These are phyloP conservation scores for Eragrostis curvula DNA, from an alignment of 176 grass and related monocot species.

Conservation along the genomic window DNA sequence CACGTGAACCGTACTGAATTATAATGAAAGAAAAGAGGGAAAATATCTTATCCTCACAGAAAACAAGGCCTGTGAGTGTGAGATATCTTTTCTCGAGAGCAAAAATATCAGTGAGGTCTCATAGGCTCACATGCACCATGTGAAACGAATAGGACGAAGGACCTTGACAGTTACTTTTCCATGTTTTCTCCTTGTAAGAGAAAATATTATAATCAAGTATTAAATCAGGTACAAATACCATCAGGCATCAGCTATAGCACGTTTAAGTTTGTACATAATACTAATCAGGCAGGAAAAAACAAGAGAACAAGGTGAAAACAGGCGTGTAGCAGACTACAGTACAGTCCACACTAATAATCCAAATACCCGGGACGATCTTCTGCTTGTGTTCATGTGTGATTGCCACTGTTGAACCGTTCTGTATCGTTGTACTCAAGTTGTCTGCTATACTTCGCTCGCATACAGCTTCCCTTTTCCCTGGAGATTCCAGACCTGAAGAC, in stretches of 20 bases:
- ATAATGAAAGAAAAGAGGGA: too few species aligned
- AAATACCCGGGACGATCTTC: neutral
- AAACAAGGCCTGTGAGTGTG: neutral
- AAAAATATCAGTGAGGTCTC: neutral
- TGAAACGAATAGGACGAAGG: neutral
- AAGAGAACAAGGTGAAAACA: neutral
- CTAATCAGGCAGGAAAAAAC: neutral
- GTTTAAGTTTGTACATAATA: neutral
- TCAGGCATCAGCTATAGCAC: neutral
- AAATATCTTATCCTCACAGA: neutral
- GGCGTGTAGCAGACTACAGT: neutral
- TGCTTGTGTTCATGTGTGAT: neutral
- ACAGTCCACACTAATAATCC: neutral
- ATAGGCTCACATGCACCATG: neutral
- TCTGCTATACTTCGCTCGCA: neutral
- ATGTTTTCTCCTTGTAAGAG: neutral
- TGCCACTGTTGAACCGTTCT: neutral
- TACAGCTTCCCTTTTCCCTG: neutral
- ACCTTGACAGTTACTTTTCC: neutral
- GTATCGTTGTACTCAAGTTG: conserved; percentile 6
- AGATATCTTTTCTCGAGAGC: neutral
- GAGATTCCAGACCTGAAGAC: conserved; percentile 12
- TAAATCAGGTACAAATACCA: neutral
- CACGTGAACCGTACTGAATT: neutral
- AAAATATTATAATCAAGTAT: neutral